A percentile compares a stretch with the other conserved stretches of the same genome.
Conservation (phyloP, 73 alveolate species). For the Paramecium octaurelia region DNA sequence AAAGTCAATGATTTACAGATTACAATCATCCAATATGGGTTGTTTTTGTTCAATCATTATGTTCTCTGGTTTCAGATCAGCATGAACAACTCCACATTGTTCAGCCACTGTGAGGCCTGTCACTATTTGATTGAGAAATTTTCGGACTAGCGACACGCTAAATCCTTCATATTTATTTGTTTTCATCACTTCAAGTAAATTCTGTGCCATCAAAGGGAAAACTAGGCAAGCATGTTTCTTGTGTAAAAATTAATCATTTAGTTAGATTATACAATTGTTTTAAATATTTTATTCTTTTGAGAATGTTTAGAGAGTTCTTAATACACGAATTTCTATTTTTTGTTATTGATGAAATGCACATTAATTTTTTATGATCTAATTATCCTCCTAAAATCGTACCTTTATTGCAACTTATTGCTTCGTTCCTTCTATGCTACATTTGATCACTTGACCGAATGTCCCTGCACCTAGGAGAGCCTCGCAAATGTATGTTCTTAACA, state of each 20-base stretch:
- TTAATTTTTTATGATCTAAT: constrained; percentile 49
- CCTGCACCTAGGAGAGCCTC: constrained; percentile 59
- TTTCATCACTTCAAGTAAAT: constrained; percentile 31
- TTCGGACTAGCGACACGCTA: constrained; percentile 35
- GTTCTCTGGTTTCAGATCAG: constrained; percentile 61
- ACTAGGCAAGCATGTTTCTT: constrained; percentile 57
- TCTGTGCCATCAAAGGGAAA: constrained; percentile 33
- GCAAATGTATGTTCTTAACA: constrained; percentile 9
- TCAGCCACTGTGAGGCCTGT: constrained; percentile 47
- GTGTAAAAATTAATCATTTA: constrained; percentile 50
- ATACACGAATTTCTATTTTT: constrained; percentile 33
- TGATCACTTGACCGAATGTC: constrained; percentile 57
- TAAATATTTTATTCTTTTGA: background rate
- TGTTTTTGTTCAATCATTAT: constrained; percentile 37
- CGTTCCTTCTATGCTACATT: constrained; percentile 40
- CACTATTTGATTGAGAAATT: constrained; percentile 24
- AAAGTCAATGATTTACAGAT: constrained; percentile 53
- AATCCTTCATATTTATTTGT: constrained; percentile 45
- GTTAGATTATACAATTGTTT: background rate
- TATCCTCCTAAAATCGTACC: background rate
- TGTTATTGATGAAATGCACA: constrained; percentile 43
- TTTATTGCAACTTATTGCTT: constrained; percentile 51
- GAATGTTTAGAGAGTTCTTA: constrained; percentile 26
- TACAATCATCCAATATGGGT: background rate
- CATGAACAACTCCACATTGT: constrained; percentile 57